Evolutionary conservation across 441 rosid species (phyloP).

Genomic region (Euphorbia corollata): DNA sequence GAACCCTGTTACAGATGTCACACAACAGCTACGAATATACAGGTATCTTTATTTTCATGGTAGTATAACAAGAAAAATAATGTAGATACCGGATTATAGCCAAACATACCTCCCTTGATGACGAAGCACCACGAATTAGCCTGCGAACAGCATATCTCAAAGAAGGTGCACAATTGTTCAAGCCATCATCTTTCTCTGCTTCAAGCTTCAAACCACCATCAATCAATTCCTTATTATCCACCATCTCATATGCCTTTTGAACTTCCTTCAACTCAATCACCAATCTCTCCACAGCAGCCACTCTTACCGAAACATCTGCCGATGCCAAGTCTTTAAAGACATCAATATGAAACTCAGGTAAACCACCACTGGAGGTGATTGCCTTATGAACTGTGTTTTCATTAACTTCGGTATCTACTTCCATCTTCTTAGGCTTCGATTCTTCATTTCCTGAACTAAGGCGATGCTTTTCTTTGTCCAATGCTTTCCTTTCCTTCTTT

Average conservation of each 20-base stretch:
- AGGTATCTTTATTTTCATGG: no score
- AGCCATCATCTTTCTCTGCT: constrained; percentile 84
- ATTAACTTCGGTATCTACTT: constrained; percentile 19
- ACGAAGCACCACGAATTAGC: constrained; percentile 87
- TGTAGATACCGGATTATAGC: not conserved
- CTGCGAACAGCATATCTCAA: constrained; percentile 77
- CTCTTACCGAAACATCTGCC: constrained; percentile 45
- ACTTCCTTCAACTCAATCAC: constrained; percentile 58
- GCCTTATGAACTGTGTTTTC: constrained; percentile 23
- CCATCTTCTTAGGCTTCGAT: constrained; percentile 19
- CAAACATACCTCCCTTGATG: constrained; percentile 75
- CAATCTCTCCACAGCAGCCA: constrained; percentile 59
- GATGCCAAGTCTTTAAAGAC: constrained; percentile 73
- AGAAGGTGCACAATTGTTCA: constrained; percentile 74
- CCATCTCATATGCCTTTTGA: constrained; percentile 56
- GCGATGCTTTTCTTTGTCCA: constrained; percentile 13
- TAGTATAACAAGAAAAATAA: not conserved
- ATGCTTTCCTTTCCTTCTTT: constrained; percentile 23
- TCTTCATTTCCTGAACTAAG: constrained; percentile 1
- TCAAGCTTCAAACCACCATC: constrained; percentile 57
- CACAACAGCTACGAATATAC: not conserved
- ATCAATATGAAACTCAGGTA: constrained; percentile 63
- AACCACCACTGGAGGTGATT: constrained; percentile 28
- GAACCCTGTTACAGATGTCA: no score
- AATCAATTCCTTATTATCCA: constrained; percentile 41